A percentile compares a stretch with the other conserved stretches of the same genome.
phyloP scores from a whole-genome alignment of 768 basidiomycete genomes.

The Podaxis rugospora region DNA sequence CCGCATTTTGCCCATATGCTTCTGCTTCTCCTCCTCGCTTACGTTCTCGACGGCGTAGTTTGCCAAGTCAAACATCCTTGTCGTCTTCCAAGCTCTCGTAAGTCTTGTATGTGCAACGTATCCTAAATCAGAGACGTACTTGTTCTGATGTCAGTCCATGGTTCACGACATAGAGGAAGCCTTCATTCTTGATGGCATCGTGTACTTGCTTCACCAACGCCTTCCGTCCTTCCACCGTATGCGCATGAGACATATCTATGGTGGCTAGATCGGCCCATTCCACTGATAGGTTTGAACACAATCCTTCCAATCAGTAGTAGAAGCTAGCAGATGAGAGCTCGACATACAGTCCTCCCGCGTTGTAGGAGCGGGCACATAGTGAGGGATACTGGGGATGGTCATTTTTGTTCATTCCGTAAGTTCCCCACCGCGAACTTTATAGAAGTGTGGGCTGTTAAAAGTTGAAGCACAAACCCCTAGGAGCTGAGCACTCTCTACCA shows the following conservation, averaged over 20 bases:
- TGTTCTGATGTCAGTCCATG: slow-evolving; percentile 40
- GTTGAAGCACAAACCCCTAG: background rate
- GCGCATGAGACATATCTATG: slow-evolving; percentile 40
- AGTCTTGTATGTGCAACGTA: background rate
- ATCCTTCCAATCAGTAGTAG: background rate
- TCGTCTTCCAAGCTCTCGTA: slow-evolving; percentile 7
- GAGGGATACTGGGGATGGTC: background rate
- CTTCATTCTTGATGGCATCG: slow-evolving; percentile 34
- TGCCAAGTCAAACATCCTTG: slow-evolving; percentile 44
- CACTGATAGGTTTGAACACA: slow-evolving; percentile 12
- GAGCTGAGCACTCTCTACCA: background rate
- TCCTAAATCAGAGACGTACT: slow-evolving; percentile 20
- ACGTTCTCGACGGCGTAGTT: slow-evolving; percentile 39
- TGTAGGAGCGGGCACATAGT: background rate
- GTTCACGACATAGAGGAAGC: slow-evolving; percentile 47
- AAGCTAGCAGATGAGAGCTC: background rate
- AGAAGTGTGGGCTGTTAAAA: background rate
- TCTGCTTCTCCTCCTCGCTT: slow-evolving; percentile 35
- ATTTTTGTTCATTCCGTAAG: background rate
- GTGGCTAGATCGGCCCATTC: slow-evolving; percentile 40
- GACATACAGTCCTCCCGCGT: background rate
- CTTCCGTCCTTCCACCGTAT: slow-evolving; percentile 30
- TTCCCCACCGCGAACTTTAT: background rate
- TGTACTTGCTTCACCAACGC: slow-evolving; percentile 32
- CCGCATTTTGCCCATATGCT: slow-evolving; percentile 34